Base-by-base conservation (phyloP, 306 rosid species). In the Inga oerstediana region DNA sequence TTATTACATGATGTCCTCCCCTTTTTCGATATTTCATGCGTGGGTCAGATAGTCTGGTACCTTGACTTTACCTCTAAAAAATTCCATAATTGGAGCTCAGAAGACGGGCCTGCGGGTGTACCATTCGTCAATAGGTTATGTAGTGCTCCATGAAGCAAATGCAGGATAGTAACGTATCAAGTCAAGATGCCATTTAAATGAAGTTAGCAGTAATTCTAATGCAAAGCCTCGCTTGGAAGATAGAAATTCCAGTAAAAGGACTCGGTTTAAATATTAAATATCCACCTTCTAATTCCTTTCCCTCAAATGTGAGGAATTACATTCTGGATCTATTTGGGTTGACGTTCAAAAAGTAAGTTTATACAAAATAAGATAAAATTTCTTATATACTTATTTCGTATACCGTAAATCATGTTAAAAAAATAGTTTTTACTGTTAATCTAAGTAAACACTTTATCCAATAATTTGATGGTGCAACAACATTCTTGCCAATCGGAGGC, bases 21-120 rank as follows among this genome's bases (percentile, higher is more conserved):
- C 86, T 86, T 76, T 79, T 56, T 77, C 64, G 37, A 35, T 35
- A 35, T 35, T 5, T 39, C 43, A 39, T 39, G 43, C 43, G 43
- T 39, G 7, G 43, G 43, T 39, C 5, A 39, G 43, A 39, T 39
- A 1, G 45, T 66, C 66, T 17, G 59, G 59, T 4, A 58, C n/a
- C 46, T 68, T 75, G 43, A 41, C 51, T 39, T 32, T 5, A 17
- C 16, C 32, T 51, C n/a, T 19, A 14, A 10, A 58, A 15, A n/a
- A 52, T 30, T 65, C 43, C 41, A 20, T 37, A n/a, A 62, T 76
- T 45, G 39, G 10, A 68, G 24, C 20, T 44, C 30, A 17, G 27
- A 16, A 37, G 48, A 7, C 43, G 43, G 43, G 43, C 39, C 72
- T 4, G 43, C 71, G 7, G 6, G 45, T 16, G 72, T 34, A 7